Evolutionary conservation across 2,329 filamentous ascomycete genomes (phyloP).

Genomic region (Ophiostoma pallidulum): DNA sequence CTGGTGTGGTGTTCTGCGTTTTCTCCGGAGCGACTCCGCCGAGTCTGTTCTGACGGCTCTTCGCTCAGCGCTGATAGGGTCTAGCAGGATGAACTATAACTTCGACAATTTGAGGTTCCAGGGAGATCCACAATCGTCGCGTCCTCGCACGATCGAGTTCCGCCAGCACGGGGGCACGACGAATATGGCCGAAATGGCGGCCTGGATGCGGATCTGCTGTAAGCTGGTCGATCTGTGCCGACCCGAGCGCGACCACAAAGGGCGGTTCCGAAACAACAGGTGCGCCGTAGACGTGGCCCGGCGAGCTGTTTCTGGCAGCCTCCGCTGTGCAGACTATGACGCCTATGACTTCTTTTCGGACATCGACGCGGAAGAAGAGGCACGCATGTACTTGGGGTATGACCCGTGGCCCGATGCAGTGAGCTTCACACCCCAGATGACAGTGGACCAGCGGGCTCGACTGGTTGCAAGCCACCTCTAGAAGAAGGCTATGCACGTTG

Average conservation of each 20-base stretch:
- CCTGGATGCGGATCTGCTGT: conserved; percentile 2
- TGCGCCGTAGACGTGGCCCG: background rate
- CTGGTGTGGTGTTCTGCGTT: background rate
- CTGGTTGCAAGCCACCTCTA: no score
- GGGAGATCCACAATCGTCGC: background rate
- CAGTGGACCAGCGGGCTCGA: no score
- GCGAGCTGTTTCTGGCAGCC: background rate
- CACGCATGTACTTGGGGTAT: background rate
- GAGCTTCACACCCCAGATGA: no score
- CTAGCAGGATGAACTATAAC: conserved; percentile 1
- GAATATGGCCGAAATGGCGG: background rate
- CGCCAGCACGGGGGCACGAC: conserved; percentile 9
- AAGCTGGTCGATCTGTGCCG: background rate
- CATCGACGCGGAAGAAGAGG: background rate
- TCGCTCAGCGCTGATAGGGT: background rate
- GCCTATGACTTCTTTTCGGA: conserved; percentile 7
- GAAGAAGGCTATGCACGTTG: no score
- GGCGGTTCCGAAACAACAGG: background rate
- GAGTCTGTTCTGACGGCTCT: background rate
- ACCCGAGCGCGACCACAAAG: background rate
- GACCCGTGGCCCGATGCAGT: background rate
- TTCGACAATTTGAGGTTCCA: conserved; percentile 8
- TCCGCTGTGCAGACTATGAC: background rate
- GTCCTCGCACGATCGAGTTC: conserved; percentile 7
- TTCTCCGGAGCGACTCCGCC: background rate